phyloP scores from a whole-genome alignment of 495 filamentous ascomycete genomes.

The Glutinoglossum americanum region DNA sequence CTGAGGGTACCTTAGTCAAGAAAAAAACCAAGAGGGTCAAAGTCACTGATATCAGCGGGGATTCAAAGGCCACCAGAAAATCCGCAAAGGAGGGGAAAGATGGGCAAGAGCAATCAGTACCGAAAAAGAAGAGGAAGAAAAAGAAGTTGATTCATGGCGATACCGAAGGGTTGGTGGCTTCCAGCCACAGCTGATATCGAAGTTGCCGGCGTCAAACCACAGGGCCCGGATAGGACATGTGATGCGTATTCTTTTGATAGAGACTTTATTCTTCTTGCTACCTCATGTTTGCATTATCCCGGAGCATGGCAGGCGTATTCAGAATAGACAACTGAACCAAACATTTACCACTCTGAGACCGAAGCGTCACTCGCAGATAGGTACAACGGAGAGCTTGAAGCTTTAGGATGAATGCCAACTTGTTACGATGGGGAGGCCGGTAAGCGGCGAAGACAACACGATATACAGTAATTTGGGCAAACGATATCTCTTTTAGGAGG shows the following conservation, averaged over 20 bases:
- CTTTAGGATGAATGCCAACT: too few relatives aligned
- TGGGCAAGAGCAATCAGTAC: neutral
- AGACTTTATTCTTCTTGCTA: neutral
- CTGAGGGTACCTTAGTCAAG: slow-evolving; percentile 52
- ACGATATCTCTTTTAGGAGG: too few relatives aligned
- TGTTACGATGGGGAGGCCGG: too few relatives aligned
- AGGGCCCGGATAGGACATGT: neutral
- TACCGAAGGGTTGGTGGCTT: neutral
- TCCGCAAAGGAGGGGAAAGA: neutral
- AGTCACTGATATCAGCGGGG: neutral
- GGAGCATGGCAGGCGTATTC: neutral
- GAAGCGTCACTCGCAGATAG: neutral
- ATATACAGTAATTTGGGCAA: too few relatives aligned
- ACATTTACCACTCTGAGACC: neutral
- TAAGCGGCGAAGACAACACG: too few relatives aligned
- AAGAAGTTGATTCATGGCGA: neutral
- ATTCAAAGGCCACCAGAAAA: slow-evolving; percentile 8
- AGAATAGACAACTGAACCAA: neutral
- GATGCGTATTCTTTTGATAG: neutral
- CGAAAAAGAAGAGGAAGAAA: slow-evolving; percentile 2
- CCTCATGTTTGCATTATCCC: neutral
- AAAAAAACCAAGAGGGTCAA: slow-evolving; percentile 43
- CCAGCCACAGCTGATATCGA: neutral
- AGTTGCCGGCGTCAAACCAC: neutral
- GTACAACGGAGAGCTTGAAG: neutral